These are phyloP conservation scores for Linnemannia zychae DNA, from an alignment of 192 early-diverging fungal genomes.

Conservation along the genomic window DNA sequence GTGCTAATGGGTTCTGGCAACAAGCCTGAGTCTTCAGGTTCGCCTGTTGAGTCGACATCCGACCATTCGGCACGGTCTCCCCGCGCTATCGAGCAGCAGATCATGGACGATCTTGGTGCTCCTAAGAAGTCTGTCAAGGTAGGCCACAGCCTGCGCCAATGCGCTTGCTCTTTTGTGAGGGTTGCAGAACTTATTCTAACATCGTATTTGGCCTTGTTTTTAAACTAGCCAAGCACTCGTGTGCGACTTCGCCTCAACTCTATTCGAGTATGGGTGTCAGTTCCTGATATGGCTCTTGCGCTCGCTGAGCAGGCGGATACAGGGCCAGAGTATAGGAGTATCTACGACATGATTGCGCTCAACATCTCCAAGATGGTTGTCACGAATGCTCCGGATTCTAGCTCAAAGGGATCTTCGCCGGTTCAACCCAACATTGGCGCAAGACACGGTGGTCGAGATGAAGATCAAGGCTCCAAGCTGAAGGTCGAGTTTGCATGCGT, in stretches of 20 bases:
- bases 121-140: constrained; percentile 31
- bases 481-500: constrained; percentile 41
- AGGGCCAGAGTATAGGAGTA: constrained; percentile 43
- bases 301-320: constrained; percentile 26
- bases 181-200: too few relatives aligned
- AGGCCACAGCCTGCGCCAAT: background rate
- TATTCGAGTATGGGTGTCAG: constrained; percentile 44
- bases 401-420: background rate
- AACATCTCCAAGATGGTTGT: constrained; percentile 43
- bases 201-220: background rate
- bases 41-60: background rate
- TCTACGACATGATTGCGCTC: constrained; percentile 36
- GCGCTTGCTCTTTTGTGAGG: too few relatives aligned
- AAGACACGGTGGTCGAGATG: background rate
- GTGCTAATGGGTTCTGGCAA: constrained; percentile 29
- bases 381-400: constrained; percentile 10
- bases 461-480: constrained; percentile 2
- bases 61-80: background rate
- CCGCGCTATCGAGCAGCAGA: constrained; percentile 34
- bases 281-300: constrained; percentile 35
- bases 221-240: constrained; percentile 30
- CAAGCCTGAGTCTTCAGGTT: background rate
- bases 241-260: constrained; percentile 47
- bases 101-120: constrained; percentile 52
- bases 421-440: background rate